These are phyloP conservation scores for Dimargaris cristalligena DNA, from an alignment of 192 early-diverging fungal species.

Conservation along the genomic window DNA sequence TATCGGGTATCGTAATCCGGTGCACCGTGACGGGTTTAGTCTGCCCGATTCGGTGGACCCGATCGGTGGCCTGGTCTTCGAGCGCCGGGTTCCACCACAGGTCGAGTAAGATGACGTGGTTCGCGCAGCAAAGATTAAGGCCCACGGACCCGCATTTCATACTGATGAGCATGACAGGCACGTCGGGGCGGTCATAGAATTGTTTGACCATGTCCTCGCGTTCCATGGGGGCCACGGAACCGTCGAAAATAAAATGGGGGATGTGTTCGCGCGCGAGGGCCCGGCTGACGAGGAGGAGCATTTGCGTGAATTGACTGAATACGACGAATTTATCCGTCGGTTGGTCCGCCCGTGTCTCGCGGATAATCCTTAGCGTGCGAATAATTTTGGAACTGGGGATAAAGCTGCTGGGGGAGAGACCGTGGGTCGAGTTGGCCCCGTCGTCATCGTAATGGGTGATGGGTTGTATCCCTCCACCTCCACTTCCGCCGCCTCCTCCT, in stretches of 20 bases:
- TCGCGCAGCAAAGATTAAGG: slow-evolving; percentile 47
- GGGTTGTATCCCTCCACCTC: not conserved
- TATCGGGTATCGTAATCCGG: slow-evolving; percentile 72
- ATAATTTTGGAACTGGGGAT: slow-evolving; percentile 15
- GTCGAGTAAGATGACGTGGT: slow-evolving; percentile 58
- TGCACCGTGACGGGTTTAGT: slow-evolving; percentile 87
- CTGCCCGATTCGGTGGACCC: slow-evolving; percentile 88
- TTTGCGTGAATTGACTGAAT: slow-evolving; percentile 13
- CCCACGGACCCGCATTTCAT: slow-evolving; percentile 36
- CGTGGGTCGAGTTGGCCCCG: not conserved
- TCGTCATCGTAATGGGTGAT: not conserved
- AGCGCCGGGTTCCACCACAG: slow-evolving; percentile 88
- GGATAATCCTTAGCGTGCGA: slow-evolving; percentile 12
- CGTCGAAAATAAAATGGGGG: slow-evolving; percentile 5
- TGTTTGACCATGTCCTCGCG: slow-evolving; percentile 8
- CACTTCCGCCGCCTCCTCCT: not conserved
- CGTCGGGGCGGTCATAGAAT: not conserved
- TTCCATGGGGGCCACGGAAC: slow-evolving; percentile 4
- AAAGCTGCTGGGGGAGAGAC: not conserved
- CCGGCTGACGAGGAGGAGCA: slow-evolving; percentile 3
- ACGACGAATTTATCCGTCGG: slow-evolving; percentile 15
- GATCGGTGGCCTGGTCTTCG: slow-evolving; percentile 79
- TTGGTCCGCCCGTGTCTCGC: slow-evolving; percentile 6
- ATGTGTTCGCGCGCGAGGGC: not conserved
- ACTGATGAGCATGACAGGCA: slow-evolving; percentile 15